Percentiles rank a stretch among this genome's conserved stretches.
These are phyloP conservation scores for Schizopora paradoxa DNA, from an alignment of 1,284 basidiomycete genomes.

Conservation along the genomic window DNA sequence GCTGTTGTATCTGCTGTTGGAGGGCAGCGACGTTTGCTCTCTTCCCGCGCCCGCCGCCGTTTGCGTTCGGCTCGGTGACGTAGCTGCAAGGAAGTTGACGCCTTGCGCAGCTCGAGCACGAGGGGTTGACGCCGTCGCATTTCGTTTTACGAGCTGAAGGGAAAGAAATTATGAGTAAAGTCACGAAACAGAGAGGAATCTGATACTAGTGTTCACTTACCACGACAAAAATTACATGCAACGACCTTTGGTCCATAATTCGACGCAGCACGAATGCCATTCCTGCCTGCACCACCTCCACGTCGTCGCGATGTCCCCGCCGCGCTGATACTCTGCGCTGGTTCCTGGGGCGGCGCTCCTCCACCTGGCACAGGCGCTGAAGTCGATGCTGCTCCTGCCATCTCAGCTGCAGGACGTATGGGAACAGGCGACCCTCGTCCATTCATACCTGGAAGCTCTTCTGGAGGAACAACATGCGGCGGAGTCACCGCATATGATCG, in stretches of 20 bases:
- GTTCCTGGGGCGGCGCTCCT: too few species aligned
- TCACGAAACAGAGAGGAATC: slow-evolving; percentile 8
- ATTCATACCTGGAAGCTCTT: background rate
- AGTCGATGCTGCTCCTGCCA: slow-evolving; percentile 40
- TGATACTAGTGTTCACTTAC: slow-evolving; percentile 35
- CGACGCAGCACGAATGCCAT: slow-evolving; percentile 45
- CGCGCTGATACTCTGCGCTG: slow-evolving; percentile 42
- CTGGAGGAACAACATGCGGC: background rate
- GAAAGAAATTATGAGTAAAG: slow-evolving; percentile 14
- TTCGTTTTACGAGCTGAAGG: slow-evolving; percentile 72
- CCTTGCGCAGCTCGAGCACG: slow-evolving; percentile 72
- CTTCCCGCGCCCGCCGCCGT: slow-evolving; percentile 28
- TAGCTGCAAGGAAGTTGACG: slow-evolving; percentile 71
- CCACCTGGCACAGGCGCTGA: slow-evolving; percentile 61
- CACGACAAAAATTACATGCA: slow-evolving; percentile 78
- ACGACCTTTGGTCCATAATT: slow-evolving; percentile 77
- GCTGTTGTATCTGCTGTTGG: slow-evolving; percentile 1
- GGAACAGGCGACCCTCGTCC: background rate
- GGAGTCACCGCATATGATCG: background rate
- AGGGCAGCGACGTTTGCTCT: slow-evolving; percentile 21
- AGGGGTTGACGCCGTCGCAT: slow-evolving; percentile 74
- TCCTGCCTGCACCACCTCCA: slow-evolving; percentile 8
- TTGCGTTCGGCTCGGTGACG: slow-evolving; percentile 50
- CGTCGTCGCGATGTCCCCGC: slow-evolving; percentile 49
- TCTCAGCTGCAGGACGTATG: slow-evolving; percentile 8